These are phyloP conservation scores for Puccinia triticina DNA, from an alignment of 1,284 basidiomycete species.

Conservation along the genomic window DNA sequence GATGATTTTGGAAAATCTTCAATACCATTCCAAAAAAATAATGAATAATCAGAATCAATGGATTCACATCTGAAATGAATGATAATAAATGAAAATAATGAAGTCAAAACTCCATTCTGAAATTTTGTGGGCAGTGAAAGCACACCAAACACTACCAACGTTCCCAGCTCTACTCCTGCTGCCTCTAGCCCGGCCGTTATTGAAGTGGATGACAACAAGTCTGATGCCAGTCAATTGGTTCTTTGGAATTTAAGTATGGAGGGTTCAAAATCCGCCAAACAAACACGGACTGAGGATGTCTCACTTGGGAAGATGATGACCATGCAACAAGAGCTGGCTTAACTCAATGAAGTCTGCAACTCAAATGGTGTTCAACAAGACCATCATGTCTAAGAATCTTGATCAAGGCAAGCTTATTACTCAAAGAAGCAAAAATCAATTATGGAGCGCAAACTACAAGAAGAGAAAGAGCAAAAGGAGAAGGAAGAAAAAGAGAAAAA, in stretches of 20 bases:
- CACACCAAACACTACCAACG: too few species aligned
- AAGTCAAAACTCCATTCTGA: too few species aligned
- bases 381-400: not conserved
- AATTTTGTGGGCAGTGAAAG: too few species aligned
- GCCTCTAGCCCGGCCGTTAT: not conserved
- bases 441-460: not conserved
- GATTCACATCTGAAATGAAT: too few species aligned
- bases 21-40: too few species aligned
- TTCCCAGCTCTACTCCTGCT: too few species aligned
- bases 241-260: not conserved
- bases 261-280: not conserved
- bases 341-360: not conserved
- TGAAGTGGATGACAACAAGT: too few species aligned
- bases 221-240: too few species aligned
- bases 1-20: too few species aligned
- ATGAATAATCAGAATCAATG: too few species aligned
- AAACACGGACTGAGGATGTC: not conserved
- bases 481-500: not conserved
- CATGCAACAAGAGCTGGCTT: not conserved
- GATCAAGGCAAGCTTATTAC: not conserved
- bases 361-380: not conserved
- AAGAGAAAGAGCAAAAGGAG: not conserved
- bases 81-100: too few species aligned
- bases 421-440: not conserved
- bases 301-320: not conserved